Evolutionary conservation across 2,329 filamentous ascomycete genomes (phyloP), one percentile per base, ranked within the genome.

Genomic region (Curvularia sp.): DNA sequence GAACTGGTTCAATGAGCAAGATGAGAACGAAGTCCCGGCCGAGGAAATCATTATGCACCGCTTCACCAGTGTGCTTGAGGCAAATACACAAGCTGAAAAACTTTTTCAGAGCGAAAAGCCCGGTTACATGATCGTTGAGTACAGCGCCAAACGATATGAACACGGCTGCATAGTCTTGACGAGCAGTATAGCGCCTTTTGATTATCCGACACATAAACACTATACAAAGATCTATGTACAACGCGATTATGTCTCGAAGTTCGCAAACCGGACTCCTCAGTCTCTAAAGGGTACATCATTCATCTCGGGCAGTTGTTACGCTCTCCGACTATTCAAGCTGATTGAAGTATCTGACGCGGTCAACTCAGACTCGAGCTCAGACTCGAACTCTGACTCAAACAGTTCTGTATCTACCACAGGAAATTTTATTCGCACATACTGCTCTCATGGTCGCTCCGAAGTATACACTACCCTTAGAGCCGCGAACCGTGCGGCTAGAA

Each of bases 401-500:
- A 26, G 26, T 7, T 0, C n/a, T 3, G 33, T 52, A 22, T 10
- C 39, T 9, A 6, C 15, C 8, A 12, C 30, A 20, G 47, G 3
- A 4, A 38, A 43, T 3, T 28, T 10, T 31, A 30, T 64, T 2
- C 64, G 65, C 8, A 42, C 53, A 4, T 55, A 63, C 41, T 55
- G 64, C 5, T 44, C 63, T 0, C 53, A 69, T 4, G 55, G 55
- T 0, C 49, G 60, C 15, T 56, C 63, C 0, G 68, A 72, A 26
- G 12, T 69, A 7, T 70, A 74, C 50, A 74, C 70, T 0, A 64
- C 61, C 0, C 56, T 69, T 1, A 38, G 53, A n/a, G 49, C 54
- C 0, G 73, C 72, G 1, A 75, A 76, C 43, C 62, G 60, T 13
- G 68, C 71, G 12, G 73, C 73, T 2, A 53, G 57, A 20, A 53